These are phyloP conservation scores for Chlorella sp. DNA, from an alignment of 139 green algal species.

Conservation along the genomic window DNA sequence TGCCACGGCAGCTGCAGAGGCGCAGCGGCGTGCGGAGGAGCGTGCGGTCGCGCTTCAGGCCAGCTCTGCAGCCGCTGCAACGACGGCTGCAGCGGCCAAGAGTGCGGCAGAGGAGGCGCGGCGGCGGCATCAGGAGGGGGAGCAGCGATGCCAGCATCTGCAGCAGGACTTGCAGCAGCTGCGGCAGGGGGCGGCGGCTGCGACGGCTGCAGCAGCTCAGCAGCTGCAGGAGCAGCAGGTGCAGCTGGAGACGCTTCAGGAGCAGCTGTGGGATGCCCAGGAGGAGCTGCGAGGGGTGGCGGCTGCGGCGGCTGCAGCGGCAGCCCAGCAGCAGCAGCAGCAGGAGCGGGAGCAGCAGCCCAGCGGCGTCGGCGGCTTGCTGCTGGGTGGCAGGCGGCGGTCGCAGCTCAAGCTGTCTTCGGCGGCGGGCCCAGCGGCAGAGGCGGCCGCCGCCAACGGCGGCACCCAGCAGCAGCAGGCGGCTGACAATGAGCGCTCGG, in stretches of 20 bases:
- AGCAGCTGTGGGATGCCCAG: constrained; percentile 42
- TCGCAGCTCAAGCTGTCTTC: background rate
- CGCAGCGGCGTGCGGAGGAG: constrained; percentile 32
- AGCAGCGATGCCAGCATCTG: constrained; percentile 5
- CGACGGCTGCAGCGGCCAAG: constrained; percentile 20
- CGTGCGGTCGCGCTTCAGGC: background rate
- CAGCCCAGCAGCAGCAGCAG: constrained; percentile 14
- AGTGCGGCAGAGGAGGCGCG: constrained; percentile 18
- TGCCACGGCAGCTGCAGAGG: constrained; percentile 11
- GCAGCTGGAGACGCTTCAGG: constrained; percentile 42
- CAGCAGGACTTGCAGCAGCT: constrained; percentile 31
- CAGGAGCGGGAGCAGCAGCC: background rate
- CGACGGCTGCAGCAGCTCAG: background rate
- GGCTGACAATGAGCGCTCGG: background rate
- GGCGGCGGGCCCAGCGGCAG: background rate
- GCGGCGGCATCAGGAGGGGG: constrained; percentile 29
- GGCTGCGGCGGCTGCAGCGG: constrained; percentile 2
- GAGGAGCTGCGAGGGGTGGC: constrained; percentile 19
- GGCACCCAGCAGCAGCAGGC: background rate
- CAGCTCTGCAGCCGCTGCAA: constrained; percentile 7
- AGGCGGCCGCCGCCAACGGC: background rate
- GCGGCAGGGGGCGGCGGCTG: constrained; percentile 7
- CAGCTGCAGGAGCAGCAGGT: constrained; percentile 17
- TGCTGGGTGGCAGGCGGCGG: background rate
- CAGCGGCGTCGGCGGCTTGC: background rate